Evolutionary conservation across 768 basidiomycete species (phyloP).

Genomic region (Amanita molliuscula): DNA sequence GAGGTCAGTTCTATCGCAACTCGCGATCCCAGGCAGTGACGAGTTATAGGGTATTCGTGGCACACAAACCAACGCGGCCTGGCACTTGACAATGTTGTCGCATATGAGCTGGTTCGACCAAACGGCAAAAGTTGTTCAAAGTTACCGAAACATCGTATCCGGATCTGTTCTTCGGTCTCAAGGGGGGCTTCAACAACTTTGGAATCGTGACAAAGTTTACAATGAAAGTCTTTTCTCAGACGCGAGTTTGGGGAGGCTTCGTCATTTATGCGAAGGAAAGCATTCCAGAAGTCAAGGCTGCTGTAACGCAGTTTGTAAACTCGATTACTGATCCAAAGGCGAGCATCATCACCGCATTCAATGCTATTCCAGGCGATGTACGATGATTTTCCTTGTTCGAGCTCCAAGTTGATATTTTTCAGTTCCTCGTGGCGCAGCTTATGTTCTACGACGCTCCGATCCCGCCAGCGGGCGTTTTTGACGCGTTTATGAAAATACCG

Average conservation of each 20-base stretch:
- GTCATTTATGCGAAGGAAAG: neutral
- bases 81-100: conserved; percentile 29
- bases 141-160: conserved; percentile 11
- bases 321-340: conserved; percentile 1
- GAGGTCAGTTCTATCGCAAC: conserved; percentile 21
- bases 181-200: conserved; percentile 27
- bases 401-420: neutral
- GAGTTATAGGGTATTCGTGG: conserved; percentile 34
- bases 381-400: neutral
- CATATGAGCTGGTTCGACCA: conserved; percentile 34
- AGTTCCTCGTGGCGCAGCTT: conserved; percentile 16
- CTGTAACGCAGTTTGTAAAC: neutral
- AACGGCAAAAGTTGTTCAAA: conserved; percentile 22
- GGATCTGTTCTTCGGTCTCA: conserved; percentile 19
- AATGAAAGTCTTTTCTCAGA: conserved; percentile 32
- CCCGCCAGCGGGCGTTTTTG: conserved; percentile 39
- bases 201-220: conserved; percentile 40
- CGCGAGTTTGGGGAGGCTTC: conserved; percentile 11
- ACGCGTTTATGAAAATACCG: conserved; percentile 38
- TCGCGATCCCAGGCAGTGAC: neutral
- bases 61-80: conserved; percentile 38
- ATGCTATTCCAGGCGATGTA: neutral
- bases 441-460: conserved; percentile 53
- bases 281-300: neutral
- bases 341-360: conserved; percentile 2